Evolutionary conservation across 352 stramenopile genomes (phyloP).

Genomic region (Achlya hypogyna): DNA sequence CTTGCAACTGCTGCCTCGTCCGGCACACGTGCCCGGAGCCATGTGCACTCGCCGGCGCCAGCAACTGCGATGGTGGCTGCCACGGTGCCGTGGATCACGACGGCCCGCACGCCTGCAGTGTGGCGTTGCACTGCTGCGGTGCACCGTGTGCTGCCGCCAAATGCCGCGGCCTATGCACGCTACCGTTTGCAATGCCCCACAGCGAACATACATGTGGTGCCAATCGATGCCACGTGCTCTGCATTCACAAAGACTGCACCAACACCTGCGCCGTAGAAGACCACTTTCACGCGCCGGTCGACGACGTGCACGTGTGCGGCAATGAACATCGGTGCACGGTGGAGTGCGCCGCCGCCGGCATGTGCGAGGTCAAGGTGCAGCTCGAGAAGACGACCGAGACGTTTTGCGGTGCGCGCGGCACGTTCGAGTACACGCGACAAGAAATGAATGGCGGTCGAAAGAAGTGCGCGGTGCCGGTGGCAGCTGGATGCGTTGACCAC

Average conservation of each 20-base stretch:
- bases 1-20: conserved; percentile 47
- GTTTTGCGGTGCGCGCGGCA: conserved; percentile 43
- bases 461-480: conserved; percentile 39
- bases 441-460: conserved; percentile 74
- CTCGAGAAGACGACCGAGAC: conserved; percentile 59
- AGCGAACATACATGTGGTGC: conserved; percentile 53
- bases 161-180: conserved; percentile 38
- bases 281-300: conserved; percentile 57
- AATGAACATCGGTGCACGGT: conserved; percentile 44
- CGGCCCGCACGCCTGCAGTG: conserved; percentile 41
- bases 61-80: conserved; percentile 48
- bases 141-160: conserved; percentile 33
- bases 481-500: conserved; percentile 37
- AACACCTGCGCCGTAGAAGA: conserved; percentile 37
- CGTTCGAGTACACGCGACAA: conserved; percentile 63
- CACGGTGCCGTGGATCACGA: conserved; percentile 35
- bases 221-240: conserved; percentile 44
- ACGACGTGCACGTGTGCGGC: conserved; percentile 56
- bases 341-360: conserved; percentile 43
- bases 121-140: conserved; percentile 47
- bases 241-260: conserved; percentile 49
- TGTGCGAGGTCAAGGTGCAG: conserved; percentile 62
- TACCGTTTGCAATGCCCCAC: conserved; percentile 43
- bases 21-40: conserved; percentile 52
- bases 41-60: conserved; percentile 34